These are phyloP conservation scores for Chloris gayana DNA, from an alignment of 176 grass and related monocot genomes.

Conservation along the genomic window DNA sequence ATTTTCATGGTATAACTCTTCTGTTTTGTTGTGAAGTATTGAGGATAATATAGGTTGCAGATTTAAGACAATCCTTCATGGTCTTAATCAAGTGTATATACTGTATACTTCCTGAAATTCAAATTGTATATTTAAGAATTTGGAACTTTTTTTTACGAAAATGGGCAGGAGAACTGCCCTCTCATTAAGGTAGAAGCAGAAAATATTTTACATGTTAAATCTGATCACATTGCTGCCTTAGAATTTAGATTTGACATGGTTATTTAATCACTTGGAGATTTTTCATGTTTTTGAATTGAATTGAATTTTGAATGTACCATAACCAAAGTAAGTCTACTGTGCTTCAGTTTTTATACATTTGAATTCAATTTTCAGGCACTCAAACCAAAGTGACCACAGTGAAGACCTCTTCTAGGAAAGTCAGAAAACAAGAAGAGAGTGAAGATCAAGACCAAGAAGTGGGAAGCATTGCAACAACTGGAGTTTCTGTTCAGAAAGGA, in stretches of 20 bases:
- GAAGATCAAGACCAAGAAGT: conserved; percentile 35
- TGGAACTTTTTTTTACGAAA: too few species aligned
- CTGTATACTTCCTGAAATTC: too few species aligned
- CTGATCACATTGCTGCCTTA: too few species aligned
- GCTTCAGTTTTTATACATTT: conserved; percentile 6
- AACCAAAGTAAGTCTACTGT: not conserved
- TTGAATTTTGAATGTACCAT: not conserved
- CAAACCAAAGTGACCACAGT: conserved; percentile 19
- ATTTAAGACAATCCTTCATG: too few species aligned
- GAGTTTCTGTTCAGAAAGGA: conserved; percentile 33
- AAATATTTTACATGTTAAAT: too few species aligned
- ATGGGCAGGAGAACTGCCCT: too few species aligned
- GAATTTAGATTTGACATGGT: not conserved
- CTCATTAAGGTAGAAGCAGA: too few species aligned
- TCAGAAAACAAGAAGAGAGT: conserved; percentile 33
- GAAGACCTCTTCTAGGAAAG: conserved; percentile 42
- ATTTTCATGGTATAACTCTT: too few species aligned
- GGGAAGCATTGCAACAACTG: conserved; percentile 31
- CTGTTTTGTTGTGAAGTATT: too few species aligned
- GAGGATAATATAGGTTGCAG: too few species aligned
- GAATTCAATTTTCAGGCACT: conserved; percentile 19
- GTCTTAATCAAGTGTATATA: too few species aligned
- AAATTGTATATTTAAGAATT: too few species aligned
- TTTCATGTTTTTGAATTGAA: conserved; percentile 14
- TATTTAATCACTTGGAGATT: not conserved